These are phyloP conservation scores for Venturia aucupariae DNA, from an alignment of 2,329 filamentous ascomycete species.

Conservation along the genomic window DNA sequence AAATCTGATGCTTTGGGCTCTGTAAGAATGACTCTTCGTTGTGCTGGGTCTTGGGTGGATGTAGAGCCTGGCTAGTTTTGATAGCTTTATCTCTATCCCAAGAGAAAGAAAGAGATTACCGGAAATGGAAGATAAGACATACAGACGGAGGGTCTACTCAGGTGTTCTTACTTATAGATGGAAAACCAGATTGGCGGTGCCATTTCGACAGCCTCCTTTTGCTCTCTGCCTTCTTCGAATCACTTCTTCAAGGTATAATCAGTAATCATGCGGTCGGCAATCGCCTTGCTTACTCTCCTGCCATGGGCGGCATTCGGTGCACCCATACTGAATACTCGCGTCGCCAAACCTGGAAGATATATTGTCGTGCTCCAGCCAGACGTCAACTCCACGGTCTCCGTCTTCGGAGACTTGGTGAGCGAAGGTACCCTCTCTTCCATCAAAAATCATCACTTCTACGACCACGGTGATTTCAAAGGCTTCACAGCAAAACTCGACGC, in stretches of 20 bases:
- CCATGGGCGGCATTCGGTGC: conserved; percentile 10
- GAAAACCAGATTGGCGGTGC: too few relatives aligned
- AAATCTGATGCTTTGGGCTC: not conserved
- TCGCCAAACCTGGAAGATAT: conserved; percentile 15
- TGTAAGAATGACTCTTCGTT: not conserved
- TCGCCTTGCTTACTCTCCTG: conserved; percentile 3
- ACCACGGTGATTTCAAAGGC: conserved; percentile 11
- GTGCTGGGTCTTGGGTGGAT: not conserved
- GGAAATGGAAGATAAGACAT: not conserved
- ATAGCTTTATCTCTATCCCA: not conserved
- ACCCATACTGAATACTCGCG: conserved; percentile 2
- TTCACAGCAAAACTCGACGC: conserved; percentile 7
- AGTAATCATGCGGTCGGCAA: not conserved
- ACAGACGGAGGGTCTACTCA: not conserved
- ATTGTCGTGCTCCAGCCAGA: conserved; percentile 17
- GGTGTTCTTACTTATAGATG: not conserved
- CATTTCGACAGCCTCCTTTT: not conserved
- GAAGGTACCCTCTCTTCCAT: not conserved
- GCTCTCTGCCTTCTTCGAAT: not conserved
- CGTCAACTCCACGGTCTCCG: not conserved
- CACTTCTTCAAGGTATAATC: not conserved
- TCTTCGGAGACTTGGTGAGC: not conserved
- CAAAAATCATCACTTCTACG: conserved; percentile 8
- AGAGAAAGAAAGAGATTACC: not conserved
- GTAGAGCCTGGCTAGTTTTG: not conserved